These are phyloP conservation scores for Picea sitchensis DNA, from an alignment of 75 land plant species.

Conservation along the genomic window DNA sequence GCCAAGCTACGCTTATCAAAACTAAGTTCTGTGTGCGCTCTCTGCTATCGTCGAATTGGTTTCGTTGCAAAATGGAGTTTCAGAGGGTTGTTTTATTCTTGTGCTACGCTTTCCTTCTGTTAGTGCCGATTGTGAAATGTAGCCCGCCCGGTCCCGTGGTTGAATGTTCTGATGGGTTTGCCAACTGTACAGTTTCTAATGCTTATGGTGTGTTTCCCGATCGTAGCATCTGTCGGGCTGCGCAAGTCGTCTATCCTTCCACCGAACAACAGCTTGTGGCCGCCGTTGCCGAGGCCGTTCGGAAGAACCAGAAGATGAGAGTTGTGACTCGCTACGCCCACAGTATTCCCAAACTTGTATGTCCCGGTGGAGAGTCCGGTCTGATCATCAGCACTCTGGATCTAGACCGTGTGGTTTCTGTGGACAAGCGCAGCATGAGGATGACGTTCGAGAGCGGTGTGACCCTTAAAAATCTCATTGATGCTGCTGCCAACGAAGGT, in stretches of 20 bases:
- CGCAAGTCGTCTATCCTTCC: background rate
- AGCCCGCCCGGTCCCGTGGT: slow-evolving; percentile 15
- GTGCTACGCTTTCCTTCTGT: no score
- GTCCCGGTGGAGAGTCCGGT: slow-evolving; percentile 16
- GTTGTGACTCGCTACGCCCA: slow-evolving; percentile 7
- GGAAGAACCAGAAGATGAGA: background rate
- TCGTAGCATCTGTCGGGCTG: no score
- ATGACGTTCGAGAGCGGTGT: no score
- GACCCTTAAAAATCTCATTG: no score
- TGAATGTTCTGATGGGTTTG: background rate
- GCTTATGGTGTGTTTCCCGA: no score
- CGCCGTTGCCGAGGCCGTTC: slow-evolving; percentile 22
- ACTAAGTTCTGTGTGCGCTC: no score
- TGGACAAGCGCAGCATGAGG: background rate
- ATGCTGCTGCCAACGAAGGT: no score
- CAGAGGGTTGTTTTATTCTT: no score
- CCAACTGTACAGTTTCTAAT: slow-evolving; percentile 16
- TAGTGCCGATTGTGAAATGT: background rate
- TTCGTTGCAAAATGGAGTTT: no score
- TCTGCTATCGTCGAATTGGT: no score
- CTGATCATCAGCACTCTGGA: background rate
- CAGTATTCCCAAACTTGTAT: slow-evolving; percentile 41
- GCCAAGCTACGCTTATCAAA: no score
- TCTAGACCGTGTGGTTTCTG: slow-evolving; percentile 10
- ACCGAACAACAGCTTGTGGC: slow-evolving; percentile 30